Evolutionary conservation across 768 basidiomycete species (phyloP), one percentile per base, ranked within the genome.

Genomic region (Chalciporus piperatus): DNA sequence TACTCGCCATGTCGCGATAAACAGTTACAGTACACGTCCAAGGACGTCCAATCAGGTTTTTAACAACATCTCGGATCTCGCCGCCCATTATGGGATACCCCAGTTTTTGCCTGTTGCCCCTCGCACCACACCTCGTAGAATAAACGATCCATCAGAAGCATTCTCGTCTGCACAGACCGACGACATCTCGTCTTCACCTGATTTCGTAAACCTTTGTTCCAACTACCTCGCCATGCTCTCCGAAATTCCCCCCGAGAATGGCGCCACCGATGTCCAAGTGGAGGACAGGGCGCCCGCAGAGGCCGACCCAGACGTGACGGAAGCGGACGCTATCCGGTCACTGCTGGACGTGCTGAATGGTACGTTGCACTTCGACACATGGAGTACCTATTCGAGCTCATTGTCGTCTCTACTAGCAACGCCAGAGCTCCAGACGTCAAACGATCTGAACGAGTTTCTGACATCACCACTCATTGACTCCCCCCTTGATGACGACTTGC

Each of bases 1-100:
- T 56, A 50, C 73, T 63, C 71, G 79, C 60, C 68, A 87, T 89
- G 86, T 60, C 64, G 64, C 78, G 64, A 61, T 89, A 81, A 85
- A 72, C 72, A 66, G 69, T 23, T 63, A 67, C 52, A 67, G 71
- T 61, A 66, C 70, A 67, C 83, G 84, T 87, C 86, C 73, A 69
- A 72, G 82, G 84, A 85, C 87, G 74, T 79, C 79, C 37, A 74
- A 73, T 51, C 74, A 76, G 72, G 79, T 87, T 59, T 87, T 87
- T 62, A 70, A 74, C 61, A 79, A 80, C 68, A 72, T 83, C 48
- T 77, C 79, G 71, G 87, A 85, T 73, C 73, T 87, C 50, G 83
- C 86, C 61, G 76, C 82, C 63, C 87, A 88, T 52, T 83, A 89
- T 87, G 87, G 87, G 71, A 82, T 89, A 65, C 87, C 88, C 54